These are phyloP conservation scores for Senecio squalidus DNA, from an alignment of 140 eudicot species.

Conservation along the genomic window DNA sequence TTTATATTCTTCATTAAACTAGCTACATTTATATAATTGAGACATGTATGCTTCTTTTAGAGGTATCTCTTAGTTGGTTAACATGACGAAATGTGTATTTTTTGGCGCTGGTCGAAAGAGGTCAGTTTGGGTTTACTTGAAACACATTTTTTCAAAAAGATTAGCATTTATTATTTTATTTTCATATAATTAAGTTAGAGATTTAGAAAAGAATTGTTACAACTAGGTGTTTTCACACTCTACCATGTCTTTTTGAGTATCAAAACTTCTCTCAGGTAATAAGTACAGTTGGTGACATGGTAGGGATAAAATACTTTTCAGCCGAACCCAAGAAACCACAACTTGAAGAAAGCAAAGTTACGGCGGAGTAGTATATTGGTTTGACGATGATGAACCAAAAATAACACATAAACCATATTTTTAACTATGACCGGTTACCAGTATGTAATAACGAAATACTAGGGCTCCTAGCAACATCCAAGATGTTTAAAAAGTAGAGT, in stretches of 20 bases:
- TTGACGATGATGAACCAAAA: too few species aligned
- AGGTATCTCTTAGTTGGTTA: too few species aligned
- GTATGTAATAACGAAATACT: too few species aligned
- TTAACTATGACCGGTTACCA: too few species aligned
- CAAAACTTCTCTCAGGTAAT: constrained; percentile 48
- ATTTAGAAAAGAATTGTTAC: neutral
- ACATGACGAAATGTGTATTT: too few species aligned
- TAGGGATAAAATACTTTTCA: constrained; percentile 87
- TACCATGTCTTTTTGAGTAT: neutral
- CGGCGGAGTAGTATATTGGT: constrained; percentile 29
- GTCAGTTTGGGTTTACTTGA: too few species aligned
- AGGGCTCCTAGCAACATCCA: too few species aligned
- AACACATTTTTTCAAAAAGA: too few species aligned
- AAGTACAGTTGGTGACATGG: constrained; percentile 78
- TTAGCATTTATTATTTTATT: too few species aligned
- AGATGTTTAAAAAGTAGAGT: too few species aligned
- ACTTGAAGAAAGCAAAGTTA: constrained; percentile 51
- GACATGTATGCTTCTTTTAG: neutral
- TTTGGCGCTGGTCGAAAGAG: too few species aligned
- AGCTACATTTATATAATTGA: neutral
- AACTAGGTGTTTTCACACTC: neutral
- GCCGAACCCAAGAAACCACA: constrained; percentile 81
- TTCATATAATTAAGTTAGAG: neutral
- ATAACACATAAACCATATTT: too few species aligned
- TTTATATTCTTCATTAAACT: neutral